Evolutionary conservation across 148 eudicot genomes (phyloP), one percentile per base, ranked within the genome.

Genomic region (Amaranthus palmeri): DNA sequence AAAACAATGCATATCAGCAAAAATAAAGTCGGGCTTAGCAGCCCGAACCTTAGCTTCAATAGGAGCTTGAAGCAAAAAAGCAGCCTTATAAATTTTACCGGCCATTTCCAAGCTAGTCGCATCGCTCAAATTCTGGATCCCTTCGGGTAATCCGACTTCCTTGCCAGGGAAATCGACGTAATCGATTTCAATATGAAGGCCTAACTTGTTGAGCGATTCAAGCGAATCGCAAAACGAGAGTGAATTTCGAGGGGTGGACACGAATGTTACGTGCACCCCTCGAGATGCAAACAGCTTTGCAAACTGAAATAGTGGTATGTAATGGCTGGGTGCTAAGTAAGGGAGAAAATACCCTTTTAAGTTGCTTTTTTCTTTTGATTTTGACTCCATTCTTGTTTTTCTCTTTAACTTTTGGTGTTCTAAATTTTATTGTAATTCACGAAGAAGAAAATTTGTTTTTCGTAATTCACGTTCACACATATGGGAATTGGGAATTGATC

Each of bases 1-100:
- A 69, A 54, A 54, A 18, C 49, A 69, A 12, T 69, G 61, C 72
- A 69, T 69, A 69, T 69, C 72, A 10, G 72, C 18, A 4, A 69
- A 61, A 14, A 69, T 13, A 7, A 41, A 69, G n/a, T 69, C 61
- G 2, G 72, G 72, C 51, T 42, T 54, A 49, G 72, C 48, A 3
- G 61, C 50, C 72, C 50, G 40, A 12, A 69, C 50, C 6, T 8
- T 44, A 41, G 7, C 41, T 44, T 69, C 72, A 40, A 69, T 69
- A 13, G 72, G 72, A 10, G 4, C 4, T 25, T 67, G 70, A 36
- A 67, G 70, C 70, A 67, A 42, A 8, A 69, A 54, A 9, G 44
- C 42, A 7, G 72, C 72, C 3, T 12, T 61, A 6, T 42, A 14
- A 7, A 69, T 10, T 54, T 69, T 69, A 1, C 49, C 72, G 18